Evolutionary conservation across 305 asterid genomes (phyloP).

Genomic region (Fraxinus sp.): DNA sequence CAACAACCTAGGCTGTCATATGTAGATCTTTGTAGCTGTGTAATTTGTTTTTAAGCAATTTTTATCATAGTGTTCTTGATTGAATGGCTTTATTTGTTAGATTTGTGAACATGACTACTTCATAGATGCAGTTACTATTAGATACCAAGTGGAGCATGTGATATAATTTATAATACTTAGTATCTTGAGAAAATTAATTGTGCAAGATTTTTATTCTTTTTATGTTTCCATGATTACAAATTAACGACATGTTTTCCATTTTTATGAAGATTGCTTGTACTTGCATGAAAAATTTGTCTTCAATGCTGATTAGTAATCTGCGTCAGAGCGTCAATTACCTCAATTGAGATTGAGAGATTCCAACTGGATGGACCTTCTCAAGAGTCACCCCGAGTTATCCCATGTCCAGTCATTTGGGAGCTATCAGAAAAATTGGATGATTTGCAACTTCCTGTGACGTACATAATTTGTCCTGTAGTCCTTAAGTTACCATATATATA

Average conservation of each 20-base stretch:
- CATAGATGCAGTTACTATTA: not conserved
- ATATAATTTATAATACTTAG: not conserved
- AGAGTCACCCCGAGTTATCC: not conserved
- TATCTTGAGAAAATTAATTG: not conserved
- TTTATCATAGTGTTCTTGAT: not conserved
- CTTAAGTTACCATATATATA: not conserved
- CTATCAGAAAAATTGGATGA: not conserved
- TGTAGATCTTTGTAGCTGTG: not conserved
- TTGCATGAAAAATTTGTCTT: not conserved
- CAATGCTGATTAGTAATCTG: not conserved
- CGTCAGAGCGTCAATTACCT: not conserved
- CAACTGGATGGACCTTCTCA: not conserved
- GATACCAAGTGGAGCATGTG: not conserved
- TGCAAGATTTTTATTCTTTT: not conserved
- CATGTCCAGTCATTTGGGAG: not conserved
- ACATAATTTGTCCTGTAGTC: not conserved
- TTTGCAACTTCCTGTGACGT: not conserved
- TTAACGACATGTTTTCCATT: not conserved
- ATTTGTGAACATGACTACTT: not conserved
- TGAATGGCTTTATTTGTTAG: not conserved
- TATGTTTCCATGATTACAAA: not conserved
- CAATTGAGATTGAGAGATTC: not conserved
- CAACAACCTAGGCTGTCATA: not conserved
- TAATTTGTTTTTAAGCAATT: constrained; percentile 3
- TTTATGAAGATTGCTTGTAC: not conserved